Evolutionary conservation across 1,139 yeast species (phyloP), one percentile per base, ranked within the genome.

Genomic region (Hyphopichia pseudoburtonii): DNA sequence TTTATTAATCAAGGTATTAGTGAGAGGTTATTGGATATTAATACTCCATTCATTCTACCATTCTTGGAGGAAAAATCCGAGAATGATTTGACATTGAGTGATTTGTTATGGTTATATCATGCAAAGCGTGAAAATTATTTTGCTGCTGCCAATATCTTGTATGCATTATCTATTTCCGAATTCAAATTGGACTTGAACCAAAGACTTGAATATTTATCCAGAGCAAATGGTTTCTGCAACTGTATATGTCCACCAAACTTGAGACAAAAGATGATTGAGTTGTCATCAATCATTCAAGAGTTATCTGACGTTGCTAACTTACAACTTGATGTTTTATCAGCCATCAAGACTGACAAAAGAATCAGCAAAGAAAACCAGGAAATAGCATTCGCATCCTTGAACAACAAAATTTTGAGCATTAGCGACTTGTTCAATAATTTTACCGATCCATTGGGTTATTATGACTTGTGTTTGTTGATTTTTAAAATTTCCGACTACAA

Each of bases 221-320:
- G 97, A 47, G 97, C 97, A 1, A 86, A 85, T 57, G 96, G 96
- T 3, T 90, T 87, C 66, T 86, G 96, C 56, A 86, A 86, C 52
- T 84, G 95, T 58, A 81, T 80, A 22, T 82, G 92, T 46, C 85
- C 94, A 17, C 89, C 94, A 23, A 79, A 76, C 42, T 73, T 82
- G 51, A 76, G 94, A 47, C 95, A 85, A 52, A 78, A 80, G 46
- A 82, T 87, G 77, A 78, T 82, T 23, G 82, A 80, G 51, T 69
- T 92, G 40, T 75, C 88, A 1, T 71, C 80, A 9, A 69, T 76
- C 46, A 84, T 90, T 25, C 85, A 82, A 48, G 96, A 90, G 54
- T 75, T 86, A 36, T 78, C 90, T 52, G 95, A 87, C 36, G 94
- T 92, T 30, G 94, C 97, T 3, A 81, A 83, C 47, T 74, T 92